Evolutionary conservation across 306 rosid genomes (phyloP).

Genomic region (Vicia villosa): DNA sequence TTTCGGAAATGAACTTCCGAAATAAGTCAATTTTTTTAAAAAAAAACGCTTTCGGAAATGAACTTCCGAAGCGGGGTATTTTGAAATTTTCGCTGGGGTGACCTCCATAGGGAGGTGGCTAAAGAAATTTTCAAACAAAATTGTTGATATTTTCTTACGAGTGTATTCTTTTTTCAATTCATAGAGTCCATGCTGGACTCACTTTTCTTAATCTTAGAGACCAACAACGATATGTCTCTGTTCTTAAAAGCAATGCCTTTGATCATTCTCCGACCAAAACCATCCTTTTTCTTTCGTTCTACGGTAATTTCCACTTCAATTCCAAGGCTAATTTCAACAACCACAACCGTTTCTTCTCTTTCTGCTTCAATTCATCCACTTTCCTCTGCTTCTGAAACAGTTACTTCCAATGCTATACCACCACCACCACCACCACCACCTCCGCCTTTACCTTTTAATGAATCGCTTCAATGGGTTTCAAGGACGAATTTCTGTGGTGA

Average conservation of each 20-base stretch:
- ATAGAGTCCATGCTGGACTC: too few relatives aligned
- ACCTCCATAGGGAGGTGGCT: too few relatives aligned
- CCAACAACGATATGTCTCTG: too few relatives aligned
- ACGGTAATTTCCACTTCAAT: constrained; percentile 42
- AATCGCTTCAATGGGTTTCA: constrained; percentile 71
- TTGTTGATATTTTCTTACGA: too few relatives aligned
- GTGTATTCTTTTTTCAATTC: too few relatives aligned
- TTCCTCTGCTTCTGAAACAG: constrained; percentile 50
- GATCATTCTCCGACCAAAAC: constrained; percentile 52
- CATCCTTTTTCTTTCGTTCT: constrained; percentile 41
- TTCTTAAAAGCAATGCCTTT: constrained; percentile 63
- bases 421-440: background rate
- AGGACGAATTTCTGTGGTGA: constrained; percentile 69
- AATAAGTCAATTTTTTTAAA: too few relatives aligned
- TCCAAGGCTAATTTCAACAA: constrained; percentile 26
- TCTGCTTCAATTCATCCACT: constrained; percentile 39
- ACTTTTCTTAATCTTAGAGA: too few relatives aligned
- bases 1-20: too few relatives aligned
- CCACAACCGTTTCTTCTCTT: constrained; percentile 40
- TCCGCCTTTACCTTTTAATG: constrained; percentile 4
- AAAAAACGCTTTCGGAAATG: too few relatives aligned
- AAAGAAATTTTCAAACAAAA: too few relatives aligned
- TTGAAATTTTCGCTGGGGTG: too few relatives aligned
- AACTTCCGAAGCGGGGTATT: too few relatives aligned
- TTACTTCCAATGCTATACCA: constrained; percentile 38